Base-by-base conservation (phyloP, 2,329 filamentous ascomycete genomes). In the Penicillium sclerotiorum region DNA sequence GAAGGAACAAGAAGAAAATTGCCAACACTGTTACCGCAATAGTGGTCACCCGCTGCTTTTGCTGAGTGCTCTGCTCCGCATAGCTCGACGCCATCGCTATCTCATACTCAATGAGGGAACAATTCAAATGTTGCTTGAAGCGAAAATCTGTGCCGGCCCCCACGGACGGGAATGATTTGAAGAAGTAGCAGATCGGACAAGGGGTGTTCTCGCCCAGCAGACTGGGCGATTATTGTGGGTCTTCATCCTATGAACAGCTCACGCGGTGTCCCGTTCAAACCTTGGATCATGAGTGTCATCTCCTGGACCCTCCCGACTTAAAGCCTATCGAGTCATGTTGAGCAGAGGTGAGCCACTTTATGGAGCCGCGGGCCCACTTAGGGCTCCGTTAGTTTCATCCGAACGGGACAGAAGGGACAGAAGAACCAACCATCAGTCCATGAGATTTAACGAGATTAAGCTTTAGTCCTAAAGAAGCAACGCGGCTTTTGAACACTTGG, bases 41-140 rank as follows among this genome's bases (percentile, higher is more conserved):
- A 22, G 41, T 44, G n/a, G 41, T 44, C 8, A 35, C 21, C 11
- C 41, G 41, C 20, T 44, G 41, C 20, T 44, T 44, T 6, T 28
- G 17, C 30, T 44, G 41, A n/a, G 41, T 44, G 12, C 41, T 44
- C 20, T 35, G 6, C 18, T 35, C 21, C 9, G 30, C 41, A 25
- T 44, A 21, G 8, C 8, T 32, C 7, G 41, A 35, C n/a, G 28
- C 2, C 41, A 44, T 44, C 32, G 38, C 11, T 30, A 35, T 9
- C 32, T 32, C 25, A 18, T 28, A 6, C 13, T 8, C n/a, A 28
- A 27, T 39, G 3, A 12, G 7, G 27, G 27, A 20, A 27, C 11
- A 27, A 7, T 27, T 27, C 25, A 42, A 6, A 15, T 20, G 25
- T 30, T 5, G 2, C n/a, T n/a, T n/a, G 18, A 13, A 42, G 5